These are phyloP conservation scores for Neurospora cerealis DNA, from an alignment of 495 filamentous ascomycete genomes.

Conservation along the genomic window DNA sequence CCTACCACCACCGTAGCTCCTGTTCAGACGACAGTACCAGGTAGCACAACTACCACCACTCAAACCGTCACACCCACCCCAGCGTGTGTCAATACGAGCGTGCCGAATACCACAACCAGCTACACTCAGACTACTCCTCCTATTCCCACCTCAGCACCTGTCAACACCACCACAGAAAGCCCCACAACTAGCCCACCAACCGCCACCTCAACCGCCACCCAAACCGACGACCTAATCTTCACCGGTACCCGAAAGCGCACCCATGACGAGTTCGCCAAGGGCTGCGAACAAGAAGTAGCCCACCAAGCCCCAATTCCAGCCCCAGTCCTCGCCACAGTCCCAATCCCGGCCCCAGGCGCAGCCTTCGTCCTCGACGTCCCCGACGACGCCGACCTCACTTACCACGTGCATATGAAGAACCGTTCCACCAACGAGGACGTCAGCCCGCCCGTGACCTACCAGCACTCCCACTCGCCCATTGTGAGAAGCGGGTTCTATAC, in stretches of 20 bases:
- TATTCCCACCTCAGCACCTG: background rate
- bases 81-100: background rate
- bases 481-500: background rate
- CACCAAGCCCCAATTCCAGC: background rate
- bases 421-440: background rate
- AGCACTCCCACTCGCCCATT: background rate
- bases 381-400: background rate
- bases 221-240: background rate
- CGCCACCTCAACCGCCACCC: background rate
- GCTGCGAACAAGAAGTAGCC: background rate
- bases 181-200: background rate
- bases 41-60: background rate
- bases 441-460: background rate
- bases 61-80: background rate
- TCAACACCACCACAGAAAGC: background rate
- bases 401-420: slow-evolving; percentile 4
- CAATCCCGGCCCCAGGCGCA: background rate
- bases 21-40: background rate
- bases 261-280: background rate
- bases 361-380: background rate
- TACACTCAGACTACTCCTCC: background rate
- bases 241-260: background rate
- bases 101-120: background rate
- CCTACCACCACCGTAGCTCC: background rate
- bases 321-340: background rate